Evolutionary conservation across 768 basidiomycete genomes (phyloP).

Genomic region (Mycena filopes): DNA sequence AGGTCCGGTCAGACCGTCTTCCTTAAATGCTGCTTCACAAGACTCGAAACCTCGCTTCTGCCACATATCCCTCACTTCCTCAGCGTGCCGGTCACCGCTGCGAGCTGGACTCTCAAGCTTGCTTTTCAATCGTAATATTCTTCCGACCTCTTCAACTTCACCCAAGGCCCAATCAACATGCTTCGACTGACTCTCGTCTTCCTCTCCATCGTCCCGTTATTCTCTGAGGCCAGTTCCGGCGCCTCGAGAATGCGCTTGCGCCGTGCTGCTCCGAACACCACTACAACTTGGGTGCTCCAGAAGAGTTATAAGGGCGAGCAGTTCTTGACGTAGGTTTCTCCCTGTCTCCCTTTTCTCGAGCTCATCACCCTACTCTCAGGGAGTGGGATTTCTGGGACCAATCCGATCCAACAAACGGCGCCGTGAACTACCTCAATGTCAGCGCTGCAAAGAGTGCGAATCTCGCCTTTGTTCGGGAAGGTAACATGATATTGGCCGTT

Average conservation of each 20-base stretch:
- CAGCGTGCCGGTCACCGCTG: constrained; percentile 10
- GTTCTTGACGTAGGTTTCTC: not conserved
- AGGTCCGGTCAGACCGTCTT: constrained; percentile 2
- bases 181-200: not conserved
- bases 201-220: not conserved
- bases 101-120: constrained; percentile 12
- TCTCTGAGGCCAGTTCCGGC: not conserved
- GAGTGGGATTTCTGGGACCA: constrained; percentile 1
- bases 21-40: not conserved
- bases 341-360: no score
- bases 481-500: not conserved
- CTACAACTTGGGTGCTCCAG: not conserved
- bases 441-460: not conserved
- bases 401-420: constrained; percentile 5
- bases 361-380: not conserved
- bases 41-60: not conserved
- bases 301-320: not conserved
- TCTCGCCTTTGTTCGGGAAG: not conserved
- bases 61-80: not conserved
- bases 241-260: not conserved
- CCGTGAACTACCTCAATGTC: not conserved
- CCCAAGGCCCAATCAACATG: not conserved
- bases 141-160: not conserved
- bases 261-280: not conserved
- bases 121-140: not conserved